A percentile compares a stretch with the other conserved stretches of the same genome.
Conservation (phyloP, 345 rosid species). For the Microthlaspi erraticum region DNA sequence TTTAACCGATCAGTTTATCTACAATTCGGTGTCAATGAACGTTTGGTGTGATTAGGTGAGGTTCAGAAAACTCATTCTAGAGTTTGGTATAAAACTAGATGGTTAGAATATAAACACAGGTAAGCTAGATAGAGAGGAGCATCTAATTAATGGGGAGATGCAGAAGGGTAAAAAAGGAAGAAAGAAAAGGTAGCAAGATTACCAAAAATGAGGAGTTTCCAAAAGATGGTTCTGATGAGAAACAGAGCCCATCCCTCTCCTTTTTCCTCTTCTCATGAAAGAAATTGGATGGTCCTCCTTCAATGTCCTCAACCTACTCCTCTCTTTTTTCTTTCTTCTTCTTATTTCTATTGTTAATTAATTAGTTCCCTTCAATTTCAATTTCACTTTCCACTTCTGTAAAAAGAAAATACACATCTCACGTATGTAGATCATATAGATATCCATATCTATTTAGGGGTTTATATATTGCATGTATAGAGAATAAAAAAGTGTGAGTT, state of each 20-base stretch:
- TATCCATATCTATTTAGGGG: constrained; percentile 16
- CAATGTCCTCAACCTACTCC: constrained; percentile 42
- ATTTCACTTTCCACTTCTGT: constrained; percentile 4
- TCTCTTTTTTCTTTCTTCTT: background rate
- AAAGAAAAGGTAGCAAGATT: constrained; percentile 28
- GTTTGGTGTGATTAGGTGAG: background rate
- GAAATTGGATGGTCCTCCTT: constrained; percentile 49
- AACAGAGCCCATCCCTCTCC: constrained; percentile 47
- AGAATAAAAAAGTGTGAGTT: constrained; percentile 28
- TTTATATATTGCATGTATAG: constrained; percentile 35
- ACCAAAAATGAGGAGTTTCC: constrained; percentile 41
- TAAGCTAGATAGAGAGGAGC: constrained; percentile 9
- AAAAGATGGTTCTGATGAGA: constrained; percentile 44
- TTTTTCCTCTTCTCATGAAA: constrained; percentile 47
- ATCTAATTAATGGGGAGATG: constrained; percentile 22
- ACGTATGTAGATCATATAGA: constrained; percentile 11
- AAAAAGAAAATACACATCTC: constrained; percentile 28
- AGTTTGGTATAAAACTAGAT: background rate
- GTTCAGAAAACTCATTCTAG: background rate
- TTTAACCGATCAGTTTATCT: background rate
- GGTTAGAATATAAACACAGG: constrained; percentile 1
- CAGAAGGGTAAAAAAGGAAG: constrained; percentile 29
- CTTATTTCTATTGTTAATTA: background rate
- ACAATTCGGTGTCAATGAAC: background rate
- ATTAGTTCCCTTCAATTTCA: constrained; percentile 17